These are phyloP conservation scores for Apodospora peruviana DNA, from an alignment of 495 filamentous ascomycete species.

Conservation along the genomic window DNA sequence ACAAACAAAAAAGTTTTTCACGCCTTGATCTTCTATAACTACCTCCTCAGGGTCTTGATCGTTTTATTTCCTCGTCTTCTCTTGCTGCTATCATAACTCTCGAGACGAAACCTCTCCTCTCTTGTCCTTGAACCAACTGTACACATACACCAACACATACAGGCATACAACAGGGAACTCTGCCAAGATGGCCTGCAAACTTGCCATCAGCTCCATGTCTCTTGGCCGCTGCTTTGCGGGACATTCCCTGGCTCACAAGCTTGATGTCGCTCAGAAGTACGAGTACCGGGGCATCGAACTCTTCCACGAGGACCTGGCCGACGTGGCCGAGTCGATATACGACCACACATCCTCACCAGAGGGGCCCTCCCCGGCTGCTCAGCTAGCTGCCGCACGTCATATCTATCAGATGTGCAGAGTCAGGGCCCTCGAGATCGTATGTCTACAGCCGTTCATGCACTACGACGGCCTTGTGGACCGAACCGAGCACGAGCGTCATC, in stretches of 20 bases:
- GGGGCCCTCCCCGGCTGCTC: constrained; percentile 32
- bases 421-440: constrained; percentile 57
- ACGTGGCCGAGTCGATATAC: constrained; percentile 41
- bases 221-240: constrained; percentile 55
- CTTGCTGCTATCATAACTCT: too few relatives aligned
- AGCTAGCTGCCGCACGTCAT: constrained; percentile 52
- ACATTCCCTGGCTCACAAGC: constrained; percentile 56
- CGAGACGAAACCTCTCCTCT: too few relatives aligned
- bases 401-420: constrained; percentile 52
- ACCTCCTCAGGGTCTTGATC: too few relatives aligned
- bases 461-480: constrained; percentile 72
- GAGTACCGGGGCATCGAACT: constrained; percentile 71
- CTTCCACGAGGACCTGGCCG: constrained; percentile 73
- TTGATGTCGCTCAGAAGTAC: constrained; percentile 57
- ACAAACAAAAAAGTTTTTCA: too few relatives aligned
- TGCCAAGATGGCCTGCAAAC: constrained; percentile 27
- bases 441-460: constrained; percentile 74
- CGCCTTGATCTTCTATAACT: too few relatives aligned
- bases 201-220: constrained; percentile 66
- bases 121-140: background rate
- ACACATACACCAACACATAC: background rate
- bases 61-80: too few relatives aligned
- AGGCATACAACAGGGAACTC: too few relatives aligned
- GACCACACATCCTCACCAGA: constrained; percentile 19
- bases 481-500: constrained; percentile 46